Percentiles rank a stretch among this genome's conserved stretches.
Conservation (phyloP, 2,329 filamentous ascomycete species). For the Dactylella cylindrospora region DNA sequence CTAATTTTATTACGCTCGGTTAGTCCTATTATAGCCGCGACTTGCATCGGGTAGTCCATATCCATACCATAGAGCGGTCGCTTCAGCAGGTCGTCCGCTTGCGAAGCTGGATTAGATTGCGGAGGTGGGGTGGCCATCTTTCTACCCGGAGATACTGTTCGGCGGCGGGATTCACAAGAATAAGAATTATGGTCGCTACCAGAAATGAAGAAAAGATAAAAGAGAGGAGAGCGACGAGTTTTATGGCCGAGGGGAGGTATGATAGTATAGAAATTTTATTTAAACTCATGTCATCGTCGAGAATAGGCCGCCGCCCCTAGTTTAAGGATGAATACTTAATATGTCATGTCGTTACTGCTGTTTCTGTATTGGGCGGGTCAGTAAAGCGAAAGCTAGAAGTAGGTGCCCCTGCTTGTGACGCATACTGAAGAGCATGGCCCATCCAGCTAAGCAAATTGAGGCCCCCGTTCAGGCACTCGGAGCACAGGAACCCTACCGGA, state of each 20-base stretch:
- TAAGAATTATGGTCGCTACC: conserved; percentile 18
- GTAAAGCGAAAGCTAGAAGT: background rate
- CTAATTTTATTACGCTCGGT: conserved; percentile 54
- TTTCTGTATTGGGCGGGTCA: conserved; percentile 1
- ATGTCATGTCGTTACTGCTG: no score
- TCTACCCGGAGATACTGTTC: conserved; percentile 18
- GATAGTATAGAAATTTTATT: no score
- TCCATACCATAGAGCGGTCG: conserved; percentile 53
- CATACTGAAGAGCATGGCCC: no score
- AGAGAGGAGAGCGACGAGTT: conserved; percentile 8
- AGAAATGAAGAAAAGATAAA: conserved; percentile 8
- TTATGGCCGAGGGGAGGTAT: no score
- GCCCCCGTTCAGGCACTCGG: no score
- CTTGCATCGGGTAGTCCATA: background rate
- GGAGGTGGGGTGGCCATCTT: conserved; percentile 37
- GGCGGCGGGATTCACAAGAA: conserved; percentile 9
- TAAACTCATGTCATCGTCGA: no score
- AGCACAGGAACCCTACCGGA: no score
- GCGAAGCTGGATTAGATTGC: conserved; percentile 36
- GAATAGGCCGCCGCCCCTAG: no score
- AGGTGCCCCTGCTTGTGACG: no score
- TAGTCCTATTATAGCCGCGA: conserved; percentile 23
- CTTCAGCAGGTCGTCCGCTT: conserved; percentile 52
- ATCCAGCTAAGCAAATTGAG: no score
- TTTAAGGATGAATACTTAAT: no score